Evolutionary conservation across 2,329 filamentous ascomycete genomes (phyloP), one percentile per base, ranked within the genome.

Genomic region (Botrytis aclada): DNA sequence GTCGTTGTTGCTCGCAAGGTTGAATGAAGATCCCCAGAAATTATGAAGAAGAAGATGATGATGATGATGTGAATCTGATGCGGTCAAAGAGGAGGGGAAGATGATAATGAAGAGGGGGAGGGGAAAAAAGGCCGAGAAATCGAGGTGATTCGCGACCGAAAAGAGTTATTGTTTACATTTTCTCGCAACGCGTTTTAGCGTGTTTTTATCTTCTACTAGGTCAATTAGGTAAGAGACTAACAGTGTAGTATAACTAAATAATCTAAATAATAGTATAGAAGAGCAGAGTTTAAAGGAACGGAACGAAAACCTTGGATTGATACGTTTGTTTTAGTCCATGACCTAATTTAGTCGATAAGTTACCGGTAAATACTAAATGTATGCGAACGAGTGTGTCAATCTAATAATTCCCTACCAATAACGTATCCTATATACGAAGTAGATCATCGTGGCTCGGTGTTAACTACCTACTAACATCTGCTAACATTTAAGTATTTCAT

Each of bases 91-190:
- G 32, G 58, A 54, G 63, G 62, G n/a, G 37, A 34, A 66, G 41
- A 54, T 34, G 45, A 29, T 16, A 29, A 16, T 8, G 51, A 18
- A 41, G 32, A 34, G 70, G 41, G 54, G 39, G 34, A 67, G 51
- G 25, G 37, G 41, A 18, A 47, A 51, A 47, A 29, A 10, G 22
- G 51, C 12, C 8, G 25, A 69, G 32, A 9, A 69, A 41, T 62
- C 43, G 20, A 62, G 51, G 37, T 58, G 54, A 29, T 66, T 66
- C 47, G 45, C 61, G 61, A 45, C 29, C 32, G 22, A 43, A 32
- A 66, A 60, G 29, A 29, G 47, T 37, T 34, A 18, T 71, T 72
- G 62, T 72, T 72, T 67, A 72, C 70, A 60, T 67, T 72, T 47
- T 45, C 32, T 22, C 0, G 9, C 12, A 39, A 8, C 60, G 69